These are phyloP conservation scores for Conoideocrella luteorostrata DNA, from an alignment of 2,329 filamentous ascomycete genomes.

Conservation along the genomic window DNA sequence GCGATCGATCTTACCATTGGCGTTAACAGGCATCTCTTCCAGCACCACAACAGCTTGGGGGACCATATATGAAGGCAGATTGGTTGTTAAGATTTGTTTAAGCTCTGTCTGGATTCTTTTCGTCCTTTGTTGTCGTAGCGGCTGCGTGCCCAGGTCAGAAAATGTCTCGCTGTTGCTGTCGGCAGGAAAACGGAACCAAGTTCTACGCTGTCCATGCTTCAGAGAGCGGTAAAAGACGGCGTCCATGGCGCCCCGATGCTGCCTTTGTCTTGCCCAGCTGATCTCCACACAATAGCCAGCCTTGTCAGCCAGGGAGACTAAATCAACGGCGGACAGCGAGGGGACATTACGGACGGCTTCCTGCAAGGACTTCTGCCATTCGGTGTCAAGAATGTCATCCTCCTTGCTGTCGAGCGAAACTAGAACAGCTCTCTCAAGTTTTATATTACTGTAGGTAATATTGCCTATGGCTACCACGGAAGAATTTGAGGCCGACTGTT, in stretches of 20 bases:
- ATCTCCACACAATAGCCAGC: slow-evolving; percentile 39
- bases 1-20: neutral
- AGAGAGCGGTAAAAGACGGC: slow-evolving; percentile 28
- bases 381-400: neutral
- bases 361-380: slow-evolving; percentile 1
- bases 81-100: slow-evolving; percentile 5
- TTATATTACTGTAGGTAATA: slow-evolving; percentile 20
- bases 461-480: slow-evolving; percentile 10
- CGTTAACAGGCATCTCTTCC: neutral
- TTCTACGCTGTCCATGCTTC: neutral
- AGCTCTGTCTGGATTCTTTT: slow-evolving; percentile 2
- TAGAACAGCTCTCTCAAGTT: slow-evolving; percentile 14
- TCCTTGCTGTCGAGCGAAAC: neutral
- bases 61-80: slow-evolving; percentile 2
- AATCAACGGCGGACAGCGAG: slow-evolving; percentile 9
- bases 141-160: slow-evolving; percentile 7
- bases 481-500: neutral
- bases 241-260: slow-evolving; percentile 15
- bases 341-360: neutral
- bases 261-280: slow-evolving; percentile 34
- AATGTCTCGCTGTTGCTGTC: slow-evolving; percentile 1
- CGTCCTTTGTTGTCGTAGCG: slow-evolving; percentile 5
- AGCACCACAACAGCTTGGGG: neutral
- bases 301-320: slow-evolving; percentile 17
- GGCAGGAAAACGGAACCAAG: slow-evolving; percentile 11